Evolutionary conservation across 257 asterid species (phyloP), one percentile per base, ranked within the genome.

Genomic region (Lavandula angustifolia): DNA sequence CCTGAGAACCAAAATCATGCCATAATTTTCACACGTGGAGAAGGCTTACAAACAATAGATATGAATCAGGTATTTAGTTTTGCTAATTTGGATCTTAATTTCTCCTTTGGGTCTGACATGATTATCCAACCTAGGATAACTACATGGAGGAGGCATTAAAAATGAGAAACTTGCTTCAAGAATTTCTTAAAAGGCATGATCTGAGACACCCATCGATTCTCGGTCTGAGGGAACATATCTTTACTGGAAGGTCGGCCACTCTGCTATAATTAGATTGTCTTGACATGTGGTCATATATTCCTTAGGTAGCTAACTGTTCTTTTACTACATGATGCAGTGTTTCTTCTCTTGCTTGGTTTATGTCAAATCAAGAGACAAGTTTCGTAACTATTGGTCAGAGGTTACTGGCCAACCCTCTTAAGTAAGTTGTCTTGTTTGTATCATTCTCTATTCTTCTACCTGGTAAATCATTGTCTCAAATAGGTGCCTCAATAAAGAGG

Each of bases 281-380:
- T 55, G 62, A 12, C 50, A 40, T 43, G 14, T 56, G 32, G 49
- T 43, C 43, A 46, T 57, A 3, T 33, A 12, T 33, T 54, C 53
- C 46, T 55, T 50, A 38, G 34, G 41, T 78, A 37, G 66, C 52
- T 43, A 38, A 27, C 41, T 65, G n/a, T n/a, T 73, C 60, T 72
- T 48, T 60, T 79, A 59, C 62, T 60, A 55, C 78, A 11, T 74
- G 62, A 42, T 87, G 88, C 97, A 92, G 98, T 92, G 98, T 92
- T 84, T 92, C 98, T 79, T 92, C 98, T 64, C 98, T 92, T 73
- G 98, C 98, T 68, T 92, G 98, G 98, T 92, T 92, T 79, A 92
- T 92, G 98, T 92, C 96, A 54, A 89, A 87, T 80, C 98, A 92
- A 70, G 98, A 92, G 85, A 92, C 97, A 32, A 92, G 98, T 79